Evolutionary conservation across 2,329 filamentous ascomycete genomes (phyloP), one percentile per base, ranked within the genome.

Genomic region (Claviceps pazoutovae): DNA sequence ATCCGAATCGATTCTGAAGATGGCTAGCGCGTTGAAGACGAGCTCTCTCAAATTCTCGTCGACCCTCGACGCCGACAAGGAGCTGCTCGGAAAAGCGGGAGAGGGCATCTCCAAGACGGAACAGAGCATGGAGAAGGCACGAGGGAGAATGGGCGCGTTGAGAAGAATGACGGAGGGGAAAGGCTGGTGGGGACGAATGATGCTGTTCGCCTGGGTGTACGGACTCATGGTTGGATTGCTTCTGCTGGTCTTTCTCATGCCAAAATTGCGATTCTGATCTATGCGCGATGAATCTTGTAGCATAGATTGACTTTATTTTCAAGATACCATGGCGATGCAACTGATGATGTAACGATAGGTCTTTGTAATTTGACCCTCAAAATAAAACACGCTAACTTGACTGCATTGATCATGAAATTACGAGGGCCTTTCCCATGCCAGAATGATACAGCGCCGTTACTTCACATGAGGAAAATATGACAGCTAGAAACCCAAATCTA

Each of bases 181-280:
- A 64, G 89, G 89, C 0, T 94, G 86, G 85, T 88, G 79, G 80
- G 89, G 85, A 5, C 72, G 90, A 50, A 79, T 95, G 72, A 74
- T 91, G 68, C 73, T 96, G 55, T 95, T 93, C 71, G 84, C 74
- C 41, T 85, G 87, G 76, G 89, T 96, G 48, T 86, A 83, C 60
- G 88, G 80, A 34, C 66, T 96, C 56, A 91, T 88, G 83, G 60
- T 94, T n/a, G 69, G 80, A 26, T 78, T 88, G 17, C 71, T 95
- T 38, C 60, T 94, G 64, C 67, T 96, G 57, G 90, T 96, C 13
- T 91, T 91, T 71, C 76, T 91, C 49, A 71, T 88, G 63, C 91
- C 91, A 0, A 97, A 96, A 72, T 68, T 96, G 64, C 77, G 91
- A 61, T 93, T 95, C 38, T 21, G 19, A 39, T 11, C 17, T 16